A percentile compares a stretch with the other conserved stretches of the same genome.
Conservation (phyloP, 2,329 filamentous ascomycete genomes). For the Macrophomina tecta region DNA sequence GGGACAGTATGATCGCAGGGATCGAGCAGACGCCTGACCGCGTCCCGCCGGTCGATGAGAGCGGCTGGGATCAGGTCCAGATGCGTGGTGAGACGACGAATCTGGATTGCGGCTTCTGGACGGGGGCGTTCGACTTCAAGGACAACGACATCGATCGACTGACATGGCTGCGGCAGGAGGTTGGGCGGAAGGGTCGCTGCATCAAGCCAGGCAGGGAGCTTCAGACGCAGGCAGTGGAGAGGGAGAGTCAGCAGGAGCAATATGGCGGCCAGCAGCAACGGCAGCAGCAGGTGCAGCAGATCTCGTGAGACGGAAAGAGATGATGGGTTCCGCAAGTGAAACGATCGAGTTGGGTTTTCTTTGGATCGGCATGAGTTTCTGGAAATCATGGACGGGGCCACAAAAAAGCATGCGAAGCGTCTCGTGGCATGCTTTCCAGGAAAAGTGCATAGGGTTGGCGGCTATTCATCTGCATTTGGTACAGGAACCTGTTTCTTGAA, state of each 20-base stretch:
- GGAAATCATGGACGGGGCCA: not conserved
- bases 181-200: slow-evolving; percentile 46
- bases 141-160: slow-evolving; percentile 40
- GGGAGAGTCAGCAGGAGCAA: not conserved
- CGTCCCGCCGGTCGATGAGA: slow-evolving; percentile 44
- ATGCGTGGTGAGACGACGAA: slow-evolving; percentile 45
- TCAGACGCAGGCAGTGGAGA: slow-evolving; percentile 7
- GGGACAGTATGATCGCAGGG: slow-evolving; percentile 46
- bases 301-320: not conserved
- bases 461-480: not conserved
- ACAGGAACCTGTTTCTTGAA: not conserved
- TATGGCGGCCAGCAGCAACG: not conserved
- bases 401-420: not conserved
- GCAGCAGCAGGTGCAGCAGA: slow-evolving; percentile 1
- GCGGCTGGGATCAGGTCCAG: slow-evolving; percentile 40
- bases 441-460: slow-evolving; percentile 12
- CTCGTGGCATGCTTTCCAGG: not conserved
- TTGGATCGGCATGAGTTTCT: not conserved
- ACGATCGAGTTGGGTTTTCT: not conserved
- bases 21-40: slow-evolving; percentile 38
- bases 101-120: slow-evolving; percentile 49
- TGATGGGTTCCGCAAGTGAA: not conserved
- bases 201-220: slow-evolving; percentile 35
- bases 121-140: slow-evolving; percentile 44
- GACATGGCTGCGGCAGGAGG: slow-evolving; percentile 43